phyloP scores from a whole-genome alignment of 192 early-diverging fungal species.

The Entomortierella parvispora region DNA sequence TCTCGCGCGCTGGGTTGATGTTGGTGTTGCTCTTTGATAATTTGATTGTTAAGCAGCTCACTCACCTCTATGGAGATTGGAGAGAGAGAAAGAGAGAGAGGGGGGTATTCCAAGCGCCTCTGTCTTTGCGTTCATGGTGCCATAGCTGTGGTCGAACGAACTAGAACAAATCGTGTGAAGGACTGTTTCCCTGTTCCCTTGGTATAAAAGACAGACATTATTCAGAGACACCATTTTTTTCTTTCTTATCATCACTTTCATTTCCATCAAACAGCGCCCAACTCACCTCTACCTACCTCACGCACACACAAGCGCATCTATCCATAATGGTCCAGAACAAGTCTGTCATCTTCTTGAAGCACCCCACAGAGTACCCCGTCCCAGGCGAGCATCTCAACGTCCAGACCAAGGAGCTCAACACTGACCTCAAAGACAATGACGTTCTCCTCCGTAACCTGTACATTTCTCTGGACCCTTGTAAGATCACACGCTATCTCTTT shows the following conservation, averaged over 20 bases:
- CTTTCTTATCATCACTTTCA: not conserved
- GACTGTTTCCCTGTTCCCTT: not conserved
- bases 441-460: conserved; percentile 71
- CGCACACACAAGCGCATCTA: not conserved
- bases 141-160: not conserved
- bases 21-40: not conserved
- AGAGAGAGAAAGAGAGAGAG: no score
- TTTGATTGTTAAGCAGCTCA: not conserved
- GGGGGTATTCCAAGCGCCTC: no score
- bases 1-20: no score
- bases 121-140: no score
- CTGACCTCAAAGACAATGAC: conserved; percentile 57
- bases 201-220: not conserved
- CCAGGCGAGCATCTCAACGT: conserved; percentile 63
- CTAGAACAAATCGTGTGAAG: not conserved
- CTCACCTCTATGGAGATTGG: no score
- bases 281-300: not conserved
- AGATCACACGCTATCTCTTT: conserved; percentile 42
- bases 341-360: conserved; percentile 55
- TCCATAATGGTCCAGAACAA: conserved; percentile 59
- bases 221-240: not conserved
- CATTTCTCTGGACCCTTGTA: conserved; percentile 84
- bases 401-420: conserved; percentile 55
- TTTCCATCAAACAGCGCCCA: not conserved
- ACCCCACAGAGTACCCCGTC: conserved; percentile 55